phyloP scores from a whole-genome alignment of 2,329 filamentous ascomycete genomes.

The Pseudogymnoascus sp. region DNA sequence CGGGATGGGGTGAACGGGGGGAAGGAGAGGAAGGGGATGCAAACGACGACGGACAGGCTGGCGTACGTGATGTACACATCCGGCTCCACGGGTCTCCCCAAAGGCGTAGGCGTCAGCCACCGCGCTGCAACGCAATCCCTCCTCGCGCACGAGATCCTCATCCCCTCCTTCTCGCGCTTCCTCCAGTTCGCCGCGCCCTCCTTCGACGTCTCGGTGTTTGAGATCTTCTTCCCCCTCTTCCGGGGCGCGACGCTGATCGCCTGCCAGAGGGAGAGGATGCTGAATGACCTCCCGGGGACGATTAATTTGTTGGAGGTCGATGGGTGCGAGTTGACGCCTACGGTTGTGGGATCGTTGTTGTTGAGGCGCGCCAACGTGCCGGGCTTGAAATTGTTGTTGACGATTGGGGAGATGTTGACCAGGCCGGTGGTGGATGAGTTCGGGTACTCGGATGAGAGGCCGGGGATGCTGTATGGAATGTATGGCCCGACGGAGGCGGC shows the following conservation, averaged over 20 bases:
- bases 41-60: slow-evolving; percentile 29
- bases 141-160: slow-evolving; percentile 68
- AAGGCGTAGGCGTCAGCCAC: slow-evolving; percentile 80
- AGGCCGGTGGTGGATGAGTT: slow-evolving; percentile 70
- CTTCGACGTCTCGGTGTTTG: slow-evolving; percentile 91
- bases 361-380: slow-evolving; percentile 60
- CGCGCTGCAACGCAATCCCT: slow-evolving; percentile 71
- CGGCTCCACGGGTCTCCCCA: slow-evolving; percentile 80
- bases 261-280: slow-evolving; percentile 59
- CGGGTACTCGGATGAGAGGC: slow-evolving; percentile 44
- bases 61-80: slow-evolving; percentile 95
- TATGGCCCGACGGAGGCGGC: slow-evolving; percentile 89
- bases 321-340: slow-evolving; percentile 82
- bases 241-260: slow-evolving; percentile 65
- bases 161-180: slow-evolving; percentile 70
- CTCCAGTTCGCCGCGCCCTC: slow-evolving; percentile 88
- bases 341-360: slow-evolving; percentile 71
- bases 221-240: slow-evolving; percentile 82
- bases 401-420: slow-evolving; percentile 90
- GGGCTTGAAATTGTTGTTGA: slow-evolving; percentile 61
- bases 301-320: slow-evolving; percentile 63
- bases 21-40: too few species aligned
- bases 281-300: slow-evolving; percentile 63
- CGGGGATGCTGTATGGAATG: slow-evolving; percentile 77
- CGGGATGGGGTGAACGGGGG: too few species aligned